Percentiles rank a stretch among this genome's conserved stretches.
Conservation (phyloP, 768 basidiomycete genomes). For the Rhodotorula kratochvilovae region DNA sequence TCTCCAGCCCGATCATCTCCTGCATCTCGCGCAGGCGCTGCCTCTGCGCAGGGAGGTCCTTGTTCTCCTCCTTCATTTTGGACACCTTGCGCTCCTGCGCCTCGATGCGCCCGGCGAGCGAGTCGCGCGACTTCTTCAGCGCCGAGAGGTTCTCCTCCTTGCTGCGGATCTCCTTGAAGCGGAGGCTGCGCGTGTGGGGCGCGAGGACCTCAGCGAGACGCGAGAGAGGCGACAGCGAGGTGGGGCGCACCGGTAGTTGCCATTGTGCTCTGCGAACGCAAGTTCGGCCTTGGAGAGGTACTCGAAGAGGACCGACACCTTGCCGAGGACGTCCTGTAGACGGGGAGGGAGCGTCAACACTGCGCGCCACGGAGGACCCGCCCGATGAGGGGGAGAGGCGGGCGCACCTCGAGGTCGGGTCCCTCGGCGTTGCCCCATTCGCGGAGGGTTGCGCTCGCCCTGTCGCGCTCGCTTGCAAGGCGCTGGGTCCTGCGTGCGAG, state of each 20-base stretch:
- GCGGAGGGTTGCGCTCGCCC: conserved; percentile 44
- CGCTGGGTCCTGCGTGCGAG: conserved; percentile 13
- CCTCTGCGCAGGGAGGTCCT: conserved; percentile 48
- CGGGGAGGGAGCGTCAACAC: background rate
- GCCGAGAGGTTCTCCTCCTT: conserved; percentile 49
- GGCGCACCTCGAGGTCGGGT: conserved; percentile 46
- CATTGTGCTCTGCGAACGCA: conserved; percentile 37
- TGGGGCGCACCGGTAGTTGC: conserved; percentile 31
- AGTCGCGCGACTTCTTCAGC: conserved; percentile 46
- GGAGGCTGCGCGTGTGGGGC: conserved; percentile 25
- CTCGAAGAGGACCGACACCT: conserved; percentile 47
- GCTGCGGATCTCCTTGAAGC: conserved; percentile 50
- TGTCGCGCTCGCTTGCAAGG: conserved; percentile 42
- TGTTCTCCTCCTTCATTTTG: conserved; percentile 53
- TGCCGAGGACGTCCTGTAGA: conserved; percentile 46
- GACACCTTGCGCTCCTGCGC: conserved; percentile 49
- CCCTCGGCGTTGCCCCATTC: conserved; percentile 49
- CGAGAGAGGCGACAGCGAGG: conserved; percentile 17
- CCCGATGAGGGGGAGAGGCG: background rate
- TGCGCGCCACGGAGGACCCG: background rate
- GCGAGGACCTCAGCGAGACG: conserved; percentile 27
- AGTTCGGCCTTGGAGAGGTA: conserved; percentile 44
- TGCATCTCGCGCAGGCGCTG: conserved; percentile 48
- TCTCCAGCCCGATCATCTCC: conserved; percentile 47
- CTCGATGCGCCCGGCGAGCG: conserved; percentile 48